Conservation (phyloP, 257 asterid genomes). For the Ocimum tenuiflorum region DNA sequence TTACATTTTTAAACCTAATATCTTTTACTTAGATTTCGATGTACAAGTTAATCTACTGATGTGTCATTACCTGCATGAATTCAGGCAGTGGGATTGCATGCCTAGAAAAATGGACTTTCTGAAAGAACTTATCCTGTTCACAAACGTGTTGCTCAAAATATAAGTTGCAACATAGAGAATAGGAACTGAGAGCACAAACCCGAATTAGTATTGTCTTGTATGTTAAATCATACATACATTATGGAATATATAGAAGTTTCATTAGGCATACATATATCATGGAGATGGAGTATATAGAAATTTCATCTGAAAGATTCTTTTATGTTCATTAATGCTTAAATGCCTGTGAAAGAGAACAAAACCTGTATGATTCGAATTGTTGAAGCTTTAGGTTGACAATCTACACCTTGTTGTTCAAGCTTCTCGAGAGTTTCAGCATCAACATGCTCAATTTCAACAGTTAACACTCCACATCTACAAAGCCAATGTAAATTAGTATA, state of each 20-base stretch:
- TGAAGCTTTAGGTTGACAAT: constrained; percentile 95
- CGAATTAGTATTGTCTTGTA: neutral
- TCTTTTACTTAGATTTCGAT: neutral
- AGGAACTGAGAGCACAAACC: neutral
- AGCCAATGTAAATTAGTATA: constrained; percentile 18
- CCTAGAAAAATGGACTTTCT: constrained; percentile 80
- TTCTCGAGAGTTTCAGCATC: constrained; percentile 84
- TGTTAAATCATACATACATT: neutral
- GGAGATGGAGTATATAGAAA: no score
- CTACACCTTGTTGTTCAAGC: constrained; percentile 84
- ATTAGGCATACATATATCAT: no score
- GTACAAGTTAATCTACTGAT: neutral
- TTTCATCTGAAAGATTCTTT: no score
- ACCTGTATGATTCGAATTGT: constrained; percentile 90
- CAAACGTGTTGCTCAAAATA: constrained; percentile 3
- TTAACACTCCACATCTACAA: constrained; percentile 86
- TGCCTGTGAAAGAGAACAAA: neutral
- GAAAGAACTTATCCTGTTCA: constrained; percentile 85
- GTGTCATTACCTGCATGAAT: constrained; percentile 66
- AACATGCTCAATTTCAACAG: constrained; percentile 93
- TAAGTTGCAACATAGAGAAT: constrained; percentile 7
- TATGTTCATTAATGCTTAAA: neutral
- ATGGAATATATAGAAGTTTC: neutral
- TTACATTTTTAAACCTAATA: neutral
- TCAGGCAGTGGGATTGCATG: constrained; percentile 74